Evolutionary conservation across 371 early-diverging fungal genomes (phyloP).

Genomic region (Syncephalastrum monosporum): DNA sequence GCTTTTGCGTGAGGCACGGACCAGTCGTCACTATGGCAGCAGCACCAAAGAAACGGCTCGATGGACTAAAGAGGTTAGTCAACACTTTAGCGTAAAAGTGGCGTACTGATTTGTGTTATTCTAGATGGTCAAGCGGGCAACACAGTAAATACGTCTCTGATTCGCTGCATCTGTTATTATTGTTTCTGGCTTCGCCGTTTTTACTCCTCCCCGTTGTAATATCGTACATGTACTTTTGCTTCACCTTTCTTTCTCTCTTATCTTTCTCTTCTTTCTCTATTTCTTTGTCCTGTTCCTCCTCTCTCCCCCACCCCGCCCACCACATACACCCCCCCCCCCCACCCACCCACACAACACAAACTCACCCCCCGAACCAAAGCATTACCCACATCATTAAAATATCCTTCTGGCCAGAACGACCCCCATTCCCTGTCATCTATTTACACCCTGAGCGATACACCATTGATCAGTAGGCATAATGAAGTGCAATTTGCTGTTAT

Average conservation of each 20-base stretch:
- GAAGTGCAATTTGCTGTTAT: too few species aligned
- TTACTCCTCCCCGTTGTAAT: constrained; percentile 6
- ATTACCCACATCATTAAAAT: too few species aligned
- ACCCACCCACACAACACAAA: not conserved
- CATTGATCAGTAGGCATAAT: too few species aligned
- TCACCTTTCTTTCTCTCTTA: constrained; percentile 3
- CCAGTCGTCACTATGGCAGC: constrained; percentile 55
- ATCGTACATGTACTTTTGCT: constrained; percentile 17
- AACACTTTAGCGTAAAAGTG: not conserved
- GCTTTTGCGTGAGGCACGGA: constrained; percentile 76
- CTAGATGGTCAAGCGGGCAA: constrained; percentile 14
- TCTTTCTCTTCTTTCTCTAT: not conserved
- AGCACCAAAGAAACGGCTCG: constrained; percentile 77
- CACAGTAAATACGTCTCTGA: constrained; percentile 10
- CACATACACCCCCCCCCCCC: constrained; percentile 5
- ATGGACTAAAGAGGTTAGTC: constrained; percentile 71
- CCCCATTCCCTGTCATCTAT: too few species aligned
- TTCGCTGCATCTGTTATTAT: not conserved
- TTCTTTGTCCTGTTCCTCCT: not conserved
- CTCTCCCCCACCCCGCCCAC: not conserved
- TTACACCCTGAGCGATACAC: too few species aligned
- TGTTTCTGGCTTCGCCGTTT: not conserved
- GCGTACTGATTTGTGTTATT: constrained; percentile 2
- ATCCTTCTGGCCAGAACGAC: too few species aligned
- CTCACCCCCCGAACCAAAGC: too few species aligned